Evolutionary conservation across 2,329 filamentous ascomycete genomes (phyloP), one percentile per base, ranked within the genome.

Genomic region (Scedosporium dehoogii): DNA sequence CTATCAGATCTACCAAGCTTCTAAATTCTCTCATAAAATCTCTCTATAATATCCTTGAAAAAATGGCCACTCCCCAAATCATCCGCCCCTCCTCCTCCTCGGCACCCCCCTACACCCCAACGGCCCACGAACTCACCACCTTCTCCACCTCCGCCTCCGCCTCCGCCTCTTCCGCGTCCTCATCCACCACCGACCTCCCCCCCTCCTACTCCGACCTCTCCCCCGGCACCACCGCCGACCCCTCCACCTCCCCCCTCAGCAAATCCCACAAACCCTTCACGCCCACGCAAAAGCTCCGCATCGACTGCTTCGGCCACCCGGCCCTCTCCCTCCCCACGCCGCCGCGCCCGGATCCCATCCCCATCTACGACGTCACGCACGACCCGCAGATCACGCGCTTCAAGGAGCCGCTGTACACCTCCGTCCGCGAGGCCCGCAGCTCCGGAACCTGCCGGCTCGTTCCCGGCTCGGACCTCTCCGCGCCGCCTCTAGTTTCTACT

Each of bases 361-460:
- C 74, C 41, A 65, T 81, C 63, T 79, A 75, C 69, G 64, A 72
- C 21, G 68, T 81, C 9, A 70, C 76, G 2, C 68, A 74, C 2
- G 68, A 69, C 14, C 62, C 51, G 29, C 23, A 27, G n/a, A 38
- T 66, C 61, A 42, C 68, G 6, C 70, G 77, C 25, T 75, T 74
- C 10, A 70, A 69, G 2, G 71, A 71, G 2, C 66, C 78, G 1
- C 76, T 74, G 29, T 87, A 85, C 70, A 67, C 78, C 12, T 86
- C 82, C 25, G 72, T 80, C 29, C 79, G 84, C 3, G 74, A 75
- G 10, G 71, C 72, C 7, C 74, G 75, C 55, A 69, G 72, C 63
- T 84, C 81, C 1, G 81, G 77, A 3, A 77, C 73, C 41, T 77
- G 81, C 64, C 75, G 76, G 65, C 77, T 85, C 58, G 70, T 81